These are phyloP conservation scores for Handroanthus guayacan DNA, from an alignment of 257 asterid genomes.

Conservation along the genomic window DNA sequence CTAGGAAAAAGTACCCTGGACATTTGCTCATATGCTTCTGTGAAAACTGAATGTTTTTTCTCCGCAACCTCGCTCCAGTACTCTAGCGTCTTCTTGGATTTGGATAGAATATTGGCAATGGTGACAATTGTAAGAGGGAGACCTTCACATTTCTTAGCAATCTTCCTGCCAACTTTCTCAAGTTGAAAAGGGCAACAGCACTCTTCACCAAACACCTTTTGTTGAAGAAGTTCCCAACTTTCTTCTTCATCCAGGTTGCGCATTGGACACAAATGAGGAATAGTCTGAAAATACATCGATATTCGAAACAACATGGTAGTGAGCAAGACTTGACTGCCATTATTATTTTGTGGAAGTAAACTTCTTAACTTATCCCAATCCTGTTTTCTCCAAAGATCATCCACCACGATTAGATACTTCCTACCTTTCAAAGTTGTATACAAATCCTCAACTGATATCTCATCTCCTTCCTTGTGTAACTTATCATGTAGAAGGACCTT, in stretches of 20 bases:
- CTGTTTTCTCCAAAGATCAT: constrained; percentile 19
- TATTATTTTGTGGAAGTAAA: background rate
- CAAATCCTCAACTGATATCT: background rate
- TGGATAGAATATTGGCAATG: constrained; percentile 27
- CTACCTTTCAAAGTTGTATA: background rate
- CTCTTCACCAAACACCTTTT: background rate
- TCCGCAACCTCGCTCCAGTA: constrained; percentile 18
- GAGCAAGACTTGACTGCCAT: constrained; percentile 23
- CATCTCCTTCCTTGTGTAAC: background rate
- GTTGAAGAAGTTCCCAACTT: constrained; percentile 32
- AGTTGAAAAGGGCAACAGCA: background rate
- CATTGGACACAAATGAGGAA: background rate
- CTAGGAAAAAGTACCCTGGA: constrained; percentile 10
- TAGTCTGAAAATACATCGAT: too few species aligned
- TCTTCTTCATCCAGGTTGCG: background rate
- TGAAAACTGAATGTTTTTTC: background rate
- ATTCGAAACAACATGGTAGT: constrained; percentile 1
- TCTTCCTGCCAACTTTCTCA: constrained; percentile 26
- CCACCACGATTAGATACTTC: constrained; percentile 27
- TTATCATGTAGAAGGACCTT: background rate
- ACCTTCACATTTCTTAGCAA: constrained; percentile 30
- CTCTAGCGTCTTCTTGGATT: background rate
- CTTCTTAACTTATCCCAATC: background rate
- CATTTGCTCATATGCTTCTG: background rate
- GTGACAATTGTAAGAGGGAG: constrained; percentile 30